Evolutionary conservation across 192 early-diverging fungal species (phyloP).

Genomic region (Haplosporangium gracile): DNA sequence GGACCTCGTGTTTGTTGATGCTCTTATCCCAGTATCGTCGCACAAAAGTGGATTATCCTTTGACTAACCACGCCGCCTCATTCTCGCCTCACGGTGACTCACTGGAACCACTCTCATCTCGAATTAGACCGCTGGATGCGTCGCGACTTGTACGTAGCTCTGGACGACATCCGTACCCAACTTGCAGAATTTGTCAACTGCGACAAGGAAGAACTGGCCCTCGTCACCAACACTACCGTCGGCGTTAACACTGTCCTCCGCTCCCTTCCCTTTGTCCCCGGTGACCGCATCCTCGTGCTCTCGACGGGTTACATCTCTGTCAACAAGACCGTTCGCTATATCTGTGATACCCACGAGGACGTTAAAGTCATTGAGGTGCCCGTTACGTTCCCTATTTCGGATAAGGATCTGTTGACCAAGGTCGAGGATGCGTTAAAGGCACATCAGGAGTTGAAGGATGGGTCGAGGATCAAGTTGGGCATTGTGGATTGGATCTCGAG

Average conservation of each 20-base stretch:
- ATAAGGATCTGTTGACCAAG: slow-evolving; percentile 47
- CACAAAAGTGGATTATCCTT: neutral
- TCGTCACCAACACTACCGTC: slow-evolving; percentile 69
- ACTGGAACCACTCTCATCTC: neutral
- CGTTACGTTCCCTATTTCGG: slow-evolving; percentile 63
- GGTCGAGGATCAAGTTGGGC: slow-evolving; percentile 56
- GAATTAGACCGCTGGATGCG: slow-evolving; percentile 66
- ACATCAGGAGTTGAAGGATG: slow-evolving; percentile 43
- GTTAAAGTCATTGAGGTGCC: slow-evolving; percentile 60
- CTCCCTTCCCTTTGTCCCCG: slow-evolving; percentile 54
- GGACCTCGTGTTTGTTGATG: neutral
- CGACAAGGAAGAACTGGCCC: slow-evolving; percentile 65
- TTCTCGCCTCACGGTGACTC: slow-evolving; percentile 31
- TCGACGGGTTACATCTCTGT: slow-evolving; percentile 71
- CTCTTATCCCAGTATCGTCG: neutral
- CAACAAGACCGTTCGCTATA: slow-evolving; percentile 58
- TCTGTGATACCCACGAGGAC: slow-evolving; percentile 56
- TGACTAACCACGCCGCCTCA: neutral
- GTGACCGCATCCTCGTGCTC: slow-evolving; percentile 67
- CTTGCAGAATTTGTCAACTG: slow-evolving; percentile 63
- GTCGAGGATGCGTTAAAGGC: slow-evolving; percentile 58
- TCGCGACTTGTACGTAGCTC: slow-evolving; percentile 43
- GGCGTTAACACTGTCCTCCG: slow-evolving; percentile 69
- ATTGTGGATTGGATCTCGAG: slow-evolving; percentile 72
- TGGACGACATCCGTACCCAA: slow-evolving; percentile 47